Evolutionary conservation across 2,329 filamentous ascomycete species (phyloP), one percentile per base, ranked within the genome.

Genomic region (Apiospora saccharicola): DNA sequence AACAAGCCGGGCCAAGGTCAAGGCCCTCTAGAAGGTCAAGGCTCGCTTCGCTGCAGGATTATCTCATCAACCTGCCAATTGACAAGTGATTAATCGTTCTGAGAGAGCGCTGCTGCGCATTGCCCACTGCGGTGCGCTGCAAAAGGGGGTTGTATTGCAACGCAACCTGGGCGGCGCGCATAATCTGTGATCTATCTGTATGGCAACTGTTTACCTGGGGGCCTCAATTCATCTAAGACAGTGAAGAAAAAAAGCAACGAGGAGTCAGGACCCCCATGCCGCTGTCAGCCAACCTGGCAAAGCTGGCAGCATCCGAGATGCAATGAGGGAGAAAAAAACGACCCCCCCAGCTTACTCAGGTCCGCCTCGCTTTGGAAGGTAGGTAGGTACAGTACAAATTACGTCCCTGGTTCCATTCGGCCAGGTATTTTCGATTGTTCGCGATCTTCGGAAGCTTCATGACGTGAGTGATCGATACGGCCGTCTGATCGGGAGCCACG

Each of bases 51-150:
- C 26, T 61, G 30, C 46, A 49, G 46, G 46, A 49, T n/a, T 49
- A 49, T 49, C 46, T 49, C 46, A 49, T 49, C 46, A 49, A 49
- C 46, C 19, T 30, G 46, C 22, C 7, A 22, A 49, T 12, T 61
- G 53, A 61, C 16, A 61, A 61, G 53, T 61, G 53, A 61, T 61
- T 34, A 37, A 12, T 61, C 53, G 53, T 61, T 37, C 30, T 61
- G 53, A 61, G 30, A 16, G 34, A 3, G 26, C 51, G 51, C 26
- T 30, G 51, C 24, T 16, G 26, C 14, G 30, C 30, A 30, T 4
- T 30, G 26, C 26, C n/a, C n/a, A n/a, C n/a, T n/a, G n/a, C n/a
- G n/a, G 26, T 4, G 26, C 26, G 26, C 26, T 30, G 26, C 51
- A 57, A 37, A 61, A 61, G 4, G 53, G 51, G 51, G 53, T 30